Base-by-base conservation (phyloP, 2,329 filamentous ascomycete genomes). In the Pseudogymnoascus sp. region DNA sequence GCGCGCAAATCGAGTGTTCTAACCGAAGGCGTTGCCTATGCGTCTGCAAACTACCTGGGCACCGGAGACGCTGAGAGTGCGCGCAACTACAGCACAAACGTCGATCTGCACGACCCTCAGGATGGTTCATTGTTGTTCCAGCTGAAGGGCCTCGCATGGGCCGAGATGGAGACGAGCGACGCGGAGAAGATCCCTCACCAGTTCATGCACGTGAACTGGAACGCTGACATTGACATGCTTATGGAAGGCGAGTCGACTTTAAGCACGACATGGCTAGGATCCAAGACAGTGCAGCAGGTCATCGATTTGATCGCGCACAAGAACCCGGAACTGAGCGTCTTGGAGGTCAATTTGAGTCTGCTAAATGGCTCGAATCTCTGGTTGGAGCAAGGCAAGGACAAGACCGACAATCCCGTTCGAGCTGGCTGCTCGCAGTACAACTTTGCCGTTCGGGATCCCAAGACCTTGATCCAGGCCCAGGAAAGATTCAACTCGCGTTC, bases 241-340 rank as follows among this genome's bases (percentile, higher is more conserved):
- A 61, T 62, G 56, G 8, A 65, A 56, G 14, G 63, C 24, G 16
- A 56, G n/a, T 11, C 63, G 31, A 22, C 37, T 11, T 22, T 53
- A 28, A 14, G 46, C 31, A 22, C 35, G 12, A 10, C n/a, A 3
- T 50, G 41, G n/a, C 28, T 60, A 33, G 37, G 60, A 5, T 26
- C 38, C 26, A 43, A 28, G 19, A 60, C 22, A 11, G 14, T 61
- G 14, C 61, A 38, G 26, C 63, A 38, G 62, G 64, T 75, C 1
- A 61, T 78, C 5, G 72, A 78, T 59, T 63, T 77, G 0, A 61
- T 76, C 0, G 74, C 71, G 0, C 73, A 78, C 64, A 74, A 73
- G 62, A 75, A 69, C 22, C 76, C 76, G 1, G 40, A 56, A 1
- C 67, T 75, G 2, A 70, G 64, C 1, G 70, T 78, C 10, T 46